These are phyloP conservation scores for Cadophora sp. DNA, from an alignment of 2,329 filamentous ascomycete species.

Conservation along the genomic window DNA sequence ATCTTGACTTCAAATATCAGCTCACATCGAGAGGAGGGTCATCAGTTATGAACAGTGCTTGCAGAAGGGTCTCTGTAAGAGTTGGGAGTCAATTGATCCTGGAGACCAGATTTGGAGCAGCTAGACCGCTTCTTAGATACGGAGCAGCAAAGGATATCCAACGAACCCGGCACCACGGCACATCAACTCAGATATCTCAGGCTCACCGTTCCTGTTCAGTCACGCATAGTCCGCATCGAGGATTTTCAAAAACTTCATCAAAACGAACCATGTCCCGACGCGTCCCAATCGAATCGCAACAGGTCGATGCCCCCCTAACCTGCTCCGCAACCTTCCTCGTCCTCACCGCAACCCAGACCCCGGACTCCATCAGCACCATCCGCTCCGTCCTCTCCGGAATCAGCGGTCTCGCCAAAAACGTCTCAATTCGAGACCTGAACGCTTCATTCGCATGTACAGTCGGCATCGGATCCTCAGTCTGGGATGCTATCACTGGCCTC, in stretches of 20 bases:
- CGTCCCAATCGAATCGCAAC: slow-evolving; percentile 50
- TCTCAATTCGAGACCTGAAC: slow-evolving; percentile 56
- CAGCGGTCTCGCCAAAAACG: slow-evolving; percentile 56
- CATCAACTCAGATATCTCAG: not conserved
- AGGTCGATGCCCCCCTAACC: slow-evolving; percentile 58
- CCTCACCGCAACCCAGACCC: slow-evolving; percentile 48
- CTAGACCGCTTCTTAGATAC: not conserved
- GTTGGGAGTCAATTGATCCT: not conserved
- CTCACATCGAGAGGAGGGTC: not conserved
- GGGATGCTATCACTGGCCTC: slow-evolving; percentile 54
- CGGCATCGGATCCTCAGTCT: slow-evolving; percentile 59
- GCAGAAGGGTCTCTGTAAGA: not conserved
- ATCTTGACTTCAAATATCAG: not conserved
- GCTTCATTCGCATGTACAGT: slow-evolving; percentile 58
- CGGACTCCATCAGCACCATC: slow-evolving; percentile 49
- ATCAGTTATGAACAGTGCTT: not conserved
- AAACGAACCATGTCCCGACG: slow-evolving; percentile 21
- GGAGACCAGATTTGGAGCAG: not conserved
- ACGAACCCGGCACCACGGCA: not conserved
- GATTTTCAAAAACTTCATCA: not conserved
- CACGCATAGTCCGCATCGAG: not conserved
- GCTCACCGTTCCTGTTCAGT: not conserved
- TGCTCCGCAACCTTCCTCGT: slow-evolving; percentile 60
- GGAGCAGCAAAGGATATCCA: not conserved
- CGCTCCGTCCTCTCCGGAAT: slow-evolving; percentile 53